Percentiles rank a stretch among this genome's conserved stretches.
Evolutionary conservation across 371 early-diverging fungal species (phyloP).

Genomic region (Phascolomyces articulosus): DNA sequence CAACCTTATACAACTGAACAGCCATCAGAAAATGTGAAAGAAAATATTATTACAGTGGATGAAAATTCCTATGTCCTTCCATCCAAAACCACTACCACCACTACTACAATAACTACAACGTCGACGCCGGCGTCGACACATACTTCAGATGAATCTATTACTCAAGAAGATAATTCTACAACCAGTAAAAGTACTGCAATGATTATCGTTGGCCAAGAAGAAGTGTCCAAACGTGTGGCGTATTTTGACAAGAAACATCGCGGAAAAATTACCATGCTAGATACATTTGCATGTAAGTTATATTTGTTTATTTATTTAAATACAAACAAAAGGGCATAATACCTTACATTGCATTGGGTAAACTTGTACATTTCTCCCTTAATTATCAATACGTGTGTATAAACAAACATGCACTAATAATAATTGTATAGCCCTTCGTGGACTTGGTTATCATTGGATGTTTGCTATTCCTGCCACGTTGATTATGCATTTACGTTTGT

Average conservation of each 20-base stretch:
- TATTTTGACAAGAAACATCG: conserved; percentile 36
- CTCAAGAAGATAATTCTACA: background rate
- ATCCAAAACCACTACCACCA: no score
- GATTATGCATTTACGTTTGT: conserved; percentile 45
- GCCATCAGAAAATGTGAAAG: background rate
- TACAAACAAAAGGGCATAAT: no score
- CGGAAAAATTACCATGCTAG: conserved; percentile 42
- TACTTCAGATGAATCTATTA: background rate
- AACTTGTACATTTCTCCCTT: no score
- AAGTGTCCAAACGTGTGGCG: conserved; percentile 19
- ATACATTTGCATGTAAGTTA: conserved; percentile 35
- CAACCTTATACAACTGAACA: no score
- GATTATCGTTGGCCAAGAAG: background rate
- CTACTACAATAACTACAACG: background rate
- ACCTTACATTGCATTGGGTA: no score
- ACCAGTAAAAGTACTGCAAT: conserved; percentile 2
- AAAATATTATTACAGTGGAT: conserved; percentile 18
- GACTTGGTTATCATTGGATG: conserved; percentile 42
- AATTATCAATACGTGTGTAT: no score
- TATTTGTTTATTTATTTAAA: no score
- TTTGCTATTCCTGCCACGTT: conserved; percentile 42
- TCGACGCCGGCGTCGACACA: background rate
- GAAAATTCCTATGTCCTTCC: conserved; percentile 9
- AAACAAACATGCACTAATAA: background rate
- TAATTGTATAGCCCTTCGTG: conserved; percentile 31